Base-by-base conservation (phyloP, 257 asterid species). In the Misopates orontium region DNA sequence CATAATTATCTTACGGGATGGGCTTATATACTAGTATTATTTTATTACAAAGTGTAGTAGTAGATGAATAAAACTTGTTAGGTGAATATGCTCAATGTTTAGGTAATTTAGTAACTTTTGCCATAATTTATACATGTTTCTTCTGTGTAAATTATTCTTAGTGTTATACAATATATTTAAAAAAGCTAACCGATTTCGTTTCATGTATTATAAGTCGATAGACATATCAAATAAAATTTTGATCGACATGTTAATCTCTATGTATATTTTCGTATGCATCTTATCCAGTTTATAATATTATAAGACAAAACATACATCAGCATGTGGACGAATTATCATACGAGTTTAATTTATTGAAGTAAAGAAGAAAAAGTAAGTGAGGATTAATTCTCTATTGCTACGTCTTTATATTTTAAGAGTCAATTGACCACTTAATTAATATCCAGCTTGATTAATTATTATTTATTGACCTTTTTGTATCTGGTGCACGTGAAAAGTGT, bases 401-500 rank as follows among this genome's bases (percentile, higher is more conserved):
- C 15, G 8, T 45, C 1, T 45, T 42, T 42, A 11, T 14, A 45
- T 45, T 45, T 45, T 14, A 45, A 14, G 51, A 13, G 18, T 45
- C 17, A 45, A 15, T n/a, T 13, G 19, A 13, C 11, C 17, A 45
- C 51, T 8, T n/a, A 45, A 10, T 45, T 36, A 36, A 36, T 36
- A 45, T 45, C 5, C 3, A 13, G 17, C 7, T 45, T 45, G 5
- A 45, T 45, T 45, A 45, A 45, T 45, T 14, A 45, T 45, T 45
- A 14, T 45, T 13, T 45, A 3, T 45, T 45, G 19, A 16, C 17
- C 51, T 45, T 45, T 42, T 45, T 16, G 51, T 45, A 16, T 45
- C 51, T 45, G 42, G 8, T 36, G 51, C 51, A 45, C 51, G 51
- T 45, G 51, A 45, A 45, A 45, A 45, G 51, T 45, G 51, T 16